Evolutionary conservation across 208 protist species (phyloP).

Genomic region (Trypanosoma mega): DNA sequence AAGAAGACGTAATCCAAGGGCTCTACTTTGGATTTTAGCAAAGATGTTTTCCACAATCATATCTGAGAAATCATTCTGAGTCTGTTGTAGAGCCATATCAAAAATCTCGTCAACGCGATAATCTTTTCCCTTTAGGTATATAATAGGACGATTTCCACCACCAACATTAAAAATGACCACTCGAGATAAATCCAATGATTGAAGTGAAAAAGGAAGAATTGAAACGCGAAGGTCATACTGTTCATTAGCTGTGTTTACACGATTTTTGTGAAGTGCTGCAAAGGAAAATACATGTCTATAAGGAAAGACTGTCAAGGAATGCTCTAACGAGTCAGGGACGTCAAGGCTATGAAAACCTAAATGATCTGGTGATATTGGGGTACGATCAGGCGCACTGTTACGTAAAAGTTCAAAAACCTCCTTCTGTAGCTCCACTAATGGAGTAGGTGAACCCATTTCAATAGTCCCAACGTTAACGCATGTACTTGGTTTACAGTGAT

Average conservation of each 20-base stretch:
- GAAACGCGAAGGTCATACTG: not conserved
- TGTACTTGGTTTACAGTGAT: not conserved
- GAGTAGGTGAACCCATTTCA: not conserved
- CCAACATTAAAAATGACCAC: slow-evolving; percentile 21
- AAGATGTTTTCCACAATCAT: not conserved
- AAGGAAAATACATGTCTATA: not conserved
- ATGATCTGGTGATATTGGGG: slow-evolving; percentile 10
- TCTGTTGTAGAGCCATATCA: slow-evolving; percentile 11
- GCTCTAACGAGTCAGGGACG: too few species aligned
- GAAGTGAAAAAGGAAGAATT: slow-evolving; percentile 16
- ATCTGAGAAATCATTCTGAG: not conserved
- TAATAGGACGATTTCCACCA: slow-evolving; percentile 3
- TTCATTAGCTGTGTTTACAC: not conserved
- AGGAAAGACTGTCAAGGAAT: not conserved
- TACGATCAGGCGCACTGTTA: not conserved
- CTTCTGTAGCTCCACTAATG: not conserved
- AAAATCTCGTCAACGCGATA: slow-evolving; percentile 13
- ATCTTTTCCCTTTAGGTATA: slow-evolving; percentile 12
- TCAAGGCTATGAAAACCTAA: slow-evolving; percentile 15
- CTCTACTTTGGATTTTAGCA: not conserved
- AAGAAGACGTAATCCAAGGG: slow-evolving; percentile 16
- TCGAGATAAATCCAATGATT: slow-evolving; percentile 5
- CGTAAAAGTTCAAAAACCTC: slow-evolving; percentile 2
- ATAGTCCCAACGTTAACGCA: slow-evolving; percentile 1
- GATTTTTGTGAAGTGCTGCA: not conserved